Conservation (phyloP, 805 yeast genomes). For the Wickerhamiella azyma region DNA sequence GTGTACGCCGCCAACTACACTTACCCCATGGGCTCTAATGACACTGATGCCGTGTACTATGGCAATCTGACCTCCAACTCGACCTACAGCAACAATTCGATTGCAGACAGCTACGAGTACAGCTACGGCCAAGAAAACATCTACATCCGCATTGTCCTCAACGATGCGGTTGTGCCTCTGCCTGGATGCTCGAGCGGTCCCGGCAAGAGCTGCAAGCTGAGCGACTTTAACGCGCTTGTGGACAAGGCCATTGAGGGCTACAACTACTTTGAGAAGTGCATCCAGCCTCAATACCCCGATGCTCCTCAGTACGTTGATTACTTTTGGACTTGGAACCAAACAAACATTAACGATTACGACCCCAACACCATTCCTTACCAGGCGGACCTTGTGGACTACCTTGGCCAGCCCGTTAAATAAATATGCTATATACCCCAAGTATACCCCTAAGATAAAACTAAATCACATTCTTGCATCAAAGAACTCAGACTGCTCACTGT, state of each 20-base stretch:
- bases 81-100: neutral
- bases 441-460: too few relatives aligned
- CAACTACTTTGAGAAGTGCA: conserved; percentile 12
- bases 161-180: conserved; percentile 42
- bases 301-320: conserved; percentile 17
- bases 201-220: conserved; percentile 34
- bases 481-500: neutral
- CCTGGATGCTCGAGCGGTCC: conserved; percentile 38
- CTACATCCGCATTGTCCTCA: conserved; percentile 37
- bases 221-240: conserved; percentile 16
- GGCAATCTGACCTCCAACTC: neutral
- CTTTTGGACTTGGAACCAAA: conserved; percentile 21
- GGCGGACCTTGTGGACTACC: conserved; percentile 13
- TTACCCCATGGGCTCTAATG: conserved; percentile 8
- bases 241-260: conserved; percentile 10
- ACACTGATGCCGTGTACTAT: neutral
- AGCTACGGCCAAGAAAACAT: conserved; percentile 16
- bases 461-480: conserved; percentile 2
- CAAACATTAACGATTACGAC: conserved; percentile 11
- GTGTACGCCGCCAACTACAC: conserved; percentile 11
- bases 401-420: neutral
- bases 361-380: conserved; percentile 11
- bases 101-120: neutral
- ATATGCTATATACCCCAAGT: too few relatives aligned
- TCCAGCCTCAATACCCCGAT: conserved; percentile 7